Base-by-base conservation (phyloP, 116 monocot genomes). In the Posidonia oceanica region DNA sequence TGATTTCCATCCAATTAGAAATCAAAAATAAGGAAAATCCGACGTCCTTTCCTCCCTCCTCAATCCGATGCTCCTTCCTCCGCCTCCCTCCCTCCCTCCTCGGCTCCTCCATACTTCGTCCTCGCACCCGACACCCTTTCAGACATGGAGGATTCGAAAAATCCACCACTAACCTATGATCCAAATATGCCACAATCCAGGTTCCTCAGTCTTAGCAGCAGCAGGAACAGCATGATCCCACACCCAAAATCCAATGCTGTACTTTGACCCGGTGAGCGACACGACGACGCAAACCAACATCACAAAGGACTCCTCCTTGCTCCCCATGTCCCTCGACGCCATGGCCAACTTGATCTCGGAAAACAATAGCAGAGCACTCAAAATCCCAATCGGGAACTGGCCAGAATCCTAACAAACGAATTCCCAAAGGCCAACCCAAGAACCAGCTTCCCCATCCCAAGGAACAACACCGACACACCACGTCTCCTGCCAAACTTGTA, bases 401-500 rank as follows among this genome's bases (percentile, higher is more conserved):
- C 74, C 59, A 96, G 70, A 4, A 96, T 69, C 76, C 76, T 83
- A 63, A 85, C 76, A 38, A 96, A 78, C 14, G 91, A 96, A 55
- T 67, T 83, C 0, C 95, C 91, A n/a, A 96, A 83, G 68, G 76
- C 69, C 52, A 96, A 39, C 5, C 88, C 95, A 11, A 91, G 53
- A 56, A 52, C 72, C 65, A 96, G 42, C 81, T 96, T 96, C 62
- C 77, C 84, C 5, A 66, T 64, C 8, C 81, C 91, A 5, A 96
- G 83, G 51, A 78, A 80, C 59, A 85, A 40, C 40, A 96, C 95
- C 22, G 80, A 86, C 48, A 69, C 81, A 5, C 95, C 95, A 52
- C 91, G 85, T 37, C 95, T 55, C n/a, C 91, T 91, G 3, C 95
- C 95, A 63, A 91, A 96, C 76, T 71, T 66, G 85, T 91, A 91